Evolutionary conservation across 116 monocot genomes (phyloP), one percentile per base, ranked within the genome.

Genomic region (Trichopus zeylanicus): DNA sequence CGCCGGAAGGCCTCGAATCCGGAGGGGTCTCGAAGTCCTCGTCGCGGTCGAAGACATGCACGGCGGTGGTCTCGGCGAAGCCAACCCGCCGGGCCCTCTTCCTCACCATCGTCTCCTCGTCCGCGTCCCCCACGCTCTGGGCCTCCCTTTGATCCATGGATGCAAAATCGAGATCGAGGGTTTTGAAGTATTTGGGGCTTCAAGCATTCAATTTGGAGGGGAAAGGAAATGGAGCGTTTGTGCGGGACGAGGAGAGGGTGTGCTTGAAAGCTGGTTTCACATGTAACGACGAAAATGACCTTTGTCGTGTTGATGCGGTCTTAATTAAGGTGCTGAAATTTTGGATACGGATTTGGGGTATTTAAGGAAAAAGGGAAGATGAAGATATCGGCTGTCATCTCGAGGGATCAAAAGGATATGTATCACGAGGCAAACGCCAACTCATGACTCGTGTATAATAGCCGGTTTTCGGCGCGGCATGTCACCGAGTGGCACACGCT

Each of bases 1-100:
- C 20, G 29, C 29, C 64, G n/a, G n/a, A n/a, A 2, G 61, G 63
- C 13, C 29, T 70, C 27, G 64, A 52, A 49, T 75, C 70, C n/a
- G 89, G 79, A 28, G 94, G 78, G 34, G 90, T 86, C 19, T 76
- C 90, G 61, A 62, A 73, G 51, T 86, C 83, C 25, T 90, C 89
- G 57, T 94, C 93, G 28, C 86, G 80, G 46, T 70, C 67, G 71
- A 95, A 95, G 61, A 89, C 73, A 56, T 83, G 95, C 33, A 95
- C 67, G 34, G 75, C 83, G 10, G 90, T 95, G 63, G 83, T 95
- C 24, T 95, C 90, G 16, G 95, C 89, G 62, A 95, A 95, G 78
- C 94, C 89, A 26, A 95, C 94, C 18, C 94, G 83, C 60, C 89
- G 77, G 21, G 75, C 66, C 34, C 67, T 72, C 76, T 71, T 83